phyloP scores from a whole-genome alignment of 257 asterid species.

The Salvia miltiorrhiza region DNA sequence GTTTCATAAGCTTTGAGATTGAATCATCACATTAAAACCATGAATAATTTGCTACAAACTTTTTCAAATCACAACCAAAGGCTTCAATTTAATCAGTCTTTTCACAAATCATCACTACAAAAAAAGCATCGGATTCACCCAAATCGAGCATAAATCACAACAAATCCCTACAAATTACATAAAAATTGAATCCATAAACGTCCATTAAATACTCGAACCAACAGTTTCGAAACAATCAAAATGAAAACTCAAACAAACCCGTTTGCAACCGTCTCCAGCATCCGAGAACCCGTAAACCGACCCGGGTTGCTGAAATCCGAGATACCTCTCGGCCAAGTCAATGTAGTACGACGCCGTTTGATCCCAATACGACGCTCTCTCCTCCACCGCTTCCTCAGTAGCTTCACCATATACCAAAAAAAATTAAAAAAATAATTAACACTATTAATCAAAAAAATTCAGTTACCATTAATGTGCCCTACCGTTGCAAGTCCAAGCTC shows the following conservation, averaged over 20 bases:
- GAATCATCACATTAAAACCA: neutral
- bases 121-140: neutral
- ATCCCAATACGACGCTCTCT: conserved; percentile 93
- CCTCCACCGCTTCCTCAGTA: conserved; percentile 77
- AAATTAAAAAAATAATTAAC: neutral
- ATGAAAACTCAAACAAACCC: conserved; percentile 42
- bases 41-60: neutral
- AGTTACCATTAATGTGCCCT: neutral
- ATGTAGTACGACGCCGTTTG: conserved; percentile 69
- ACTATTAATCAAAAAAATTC: neutral
- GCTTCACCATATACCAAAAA: conserved; percentile 32
- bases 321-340: conserved; percentile 68
- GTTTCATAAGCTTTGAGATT: neutral
- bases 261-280: conserved; percentile 70
- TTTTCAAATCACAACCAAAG: neutral
- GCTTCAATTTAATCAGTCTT: neutral
- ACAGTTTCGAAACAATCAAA: neutral
- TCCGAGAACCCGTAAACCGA: conserved; percentile 78
- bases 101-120: neutral
- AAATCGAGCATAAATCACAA: neutral
- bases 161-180: too few relatives aligned
- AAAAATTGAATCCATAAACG: neutral
- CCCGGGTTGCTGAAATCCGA: conserved; percentile 85
- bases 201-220: neutral
- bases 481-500: conserved; percentile 83